Base-by-base conservation (phyloP, 2,329 filamentous ascomycete genomes). In the Clonostachys rosea region DNA sequence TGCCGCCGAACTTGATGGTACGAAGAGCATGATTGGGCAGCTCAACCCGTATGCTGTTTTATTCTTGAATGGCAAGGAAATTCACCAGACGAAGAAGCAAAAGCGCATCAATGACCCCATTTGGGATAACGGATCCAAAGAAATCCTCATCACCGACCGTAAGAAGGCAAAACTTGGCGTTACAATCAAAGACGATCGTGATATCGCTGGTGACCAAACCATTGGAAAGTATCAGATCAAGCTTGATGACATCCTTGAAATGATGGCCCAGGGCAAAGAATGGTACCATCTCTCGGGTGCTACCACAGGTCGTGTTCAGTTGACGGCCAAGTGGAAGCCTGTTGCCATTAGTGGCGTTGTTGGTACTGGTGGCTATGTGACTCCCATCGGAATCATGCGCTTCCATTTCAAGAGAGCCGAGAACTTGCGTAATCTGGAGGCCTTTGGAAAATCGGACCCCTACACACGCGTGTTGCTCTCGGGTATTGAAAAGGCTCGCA, bases 41-140 rank as follows among this genome's bases (percentile, higher is more conserved):
- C 84, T 99, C 42, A 97, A 91, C 66, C 94, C 94, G 2, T 99
- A 97, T 56, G 91, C 89, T 10, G 77, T 84, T 34, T 77, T 99
- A 44, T 78, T 96, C 41, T 81, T 99, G 56, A 99, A 99, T 59
- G 88, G 90, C 52, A 95, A 94, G 68, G 87, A 95, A 62, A 79
- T 97, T 5, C 91, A 96, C 58, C 78, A 83, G 48, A 95, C 91
- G 46, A 89, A 91, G 69, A 95, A 91, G 67, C 79, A 96, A 58
- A 99, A 97, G 78, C 86, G 92, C 51, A 97, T 91, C 50, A 99
- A 99, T 70, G 94, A 96, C 58, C 94, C 94, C 8, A 91, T 99
- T 58, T 99, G 91, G 86, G 86, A 92, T 46, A 87, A 97, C 61
- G 89, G 89, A 7, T 87, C 84, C 56, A 96, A 96, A 69, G 94